Conservation (phyloP, 2,329 filamentous ascomycete species). For the Cordyceps cateniannulata region DNA sequence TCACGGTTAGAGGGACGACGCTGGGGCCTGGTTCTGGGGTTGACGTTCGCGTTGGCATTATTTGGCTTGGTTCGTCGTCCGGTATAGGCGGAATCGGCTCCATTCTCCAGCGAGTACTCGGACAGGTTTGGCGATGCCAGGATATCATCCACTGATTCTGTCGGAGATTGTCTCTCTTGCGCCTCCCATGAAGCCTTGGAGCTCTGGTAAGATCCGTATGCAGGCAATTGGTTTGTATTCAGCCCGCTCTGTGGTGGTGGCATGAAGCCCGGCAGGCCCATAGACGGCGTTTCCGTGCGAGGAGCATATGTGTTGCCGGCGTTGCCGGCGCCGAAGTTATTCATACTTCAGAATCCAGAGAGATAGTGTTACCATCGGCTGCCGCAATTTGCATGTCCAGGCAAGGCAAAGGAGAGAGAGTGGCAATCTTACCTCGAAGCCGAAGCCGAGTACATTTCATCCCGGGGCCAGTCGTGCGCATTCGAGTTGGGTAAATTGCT, state of each 20-base stretch:
- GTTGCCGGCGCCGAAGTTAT: slow-evolving; percentile 5
- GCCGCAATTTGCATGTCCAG: not conserved
- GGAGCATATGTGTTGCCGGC: slow-evolving; percentile 14
- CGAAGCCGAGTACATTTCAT: slow-evolving; percentile 11
- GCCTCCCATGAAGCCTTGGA: slow-evolving; percentile 40
- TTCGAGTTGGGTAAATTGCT: slow-evolving; percentile 4
- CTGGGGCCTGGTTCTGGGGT: slow-evolving; percentile 48
- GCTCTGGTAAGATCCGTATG: slow-evolving; percentile 34
- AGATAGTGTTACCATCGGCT: slow-evolving; percentile 5
- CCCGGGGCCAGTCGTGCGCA: slow-evolving; percentile 10
- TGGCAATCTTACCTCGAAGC: slow-evolving; percentile 10
- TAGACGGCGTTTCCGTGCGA: slow-evolving; percentile 34
- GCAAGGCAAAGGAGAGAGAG: not conserved
- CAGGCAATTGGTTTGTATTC: slow-evolving; percentile 24
- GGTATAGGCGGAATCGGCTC: slow-evolving; percentile 32
- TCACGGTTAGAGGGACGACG: slow-evolving; percentile 73
- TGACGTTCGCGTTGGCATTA: slow-evolving; percentile 13
- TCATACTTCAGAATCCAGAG: slow-evolving; percentile 1
- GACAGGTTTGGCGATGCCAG: slow-evolving; percentile 51
- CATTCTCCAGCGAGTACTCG: slow-evolving; percentile 54
- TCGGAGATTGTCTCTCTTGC: slow-evolving; percentile 47
- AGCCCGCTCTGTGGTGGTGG: slow-evolving; percentile 36
- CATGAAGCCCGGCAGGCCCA: slow-evolving; percentile 34
- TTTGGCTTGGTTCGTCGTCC: slow-evolving; percentile 36
- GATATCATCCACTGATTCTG: slow-evolving; percentile 53